A percentile compares a stretch with the other conserved stretches of the same genome.
phyloP scores from a whole-genome alignment of 202 grass and related monocot genomes.

The Elaeis oleifera region DNA sequence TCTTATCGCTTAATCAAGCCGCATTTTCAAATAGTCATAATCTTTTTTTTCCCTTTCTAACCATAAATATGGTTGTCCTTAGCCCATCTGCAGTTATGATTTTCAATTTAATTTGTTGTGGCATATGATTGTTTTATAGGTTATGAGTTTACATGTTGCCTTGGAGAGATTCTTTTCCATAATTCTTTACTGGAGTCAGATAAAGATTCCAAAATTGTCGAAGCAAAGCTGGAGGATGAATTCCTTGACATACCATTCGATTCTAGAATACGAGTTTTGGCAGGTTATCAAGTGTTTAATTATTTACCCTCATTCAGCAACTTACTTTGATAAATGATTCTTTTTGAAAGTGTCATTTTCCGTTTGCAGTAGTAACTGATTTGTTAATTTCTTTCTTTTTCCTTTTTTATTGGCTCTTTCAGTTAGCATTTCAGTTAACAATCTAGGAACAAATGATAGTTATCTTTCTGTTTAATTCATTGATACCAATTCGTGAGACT shows the following conservation, averaged over 20 bases:
- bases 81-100: neutral
- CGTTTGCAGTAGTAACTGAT: no score
- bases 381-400: no score
- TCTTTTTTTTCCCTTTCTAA: neutral
- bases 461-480: no score
- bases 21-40: constrained; percentile 3
- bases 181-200: constrained; percentile 50
- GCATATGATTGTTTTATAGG: constrained; percentile 28
- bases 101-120: neutral
- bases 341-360: no score
- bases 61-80: constrained; percentile 6
- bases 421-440: no score
- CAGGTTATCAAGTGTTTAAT: constrained; percentile 38
- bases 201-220: constrained; percentile 40
- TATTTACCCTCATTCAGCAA: neutral
- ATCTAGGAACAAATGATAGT: no score
- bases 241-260: constrained; percentile 62
- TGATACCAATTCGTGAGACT: no score
- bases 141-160: constrained; percentile 59
- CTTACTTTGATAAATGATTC: no score
- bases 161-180: constrained; percentile 58
- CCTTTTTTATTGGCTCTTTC: no score
- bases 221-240: constrained; percentile 66
- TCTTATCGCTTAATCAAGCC: constrained; percentile 21
- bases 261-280: constrained; percentile 58